These are phyloP conservation scores for Euclidium syriacum DNA, from an alignment of 345 rosid genomes.

Conservation along the genomic window DNA sequence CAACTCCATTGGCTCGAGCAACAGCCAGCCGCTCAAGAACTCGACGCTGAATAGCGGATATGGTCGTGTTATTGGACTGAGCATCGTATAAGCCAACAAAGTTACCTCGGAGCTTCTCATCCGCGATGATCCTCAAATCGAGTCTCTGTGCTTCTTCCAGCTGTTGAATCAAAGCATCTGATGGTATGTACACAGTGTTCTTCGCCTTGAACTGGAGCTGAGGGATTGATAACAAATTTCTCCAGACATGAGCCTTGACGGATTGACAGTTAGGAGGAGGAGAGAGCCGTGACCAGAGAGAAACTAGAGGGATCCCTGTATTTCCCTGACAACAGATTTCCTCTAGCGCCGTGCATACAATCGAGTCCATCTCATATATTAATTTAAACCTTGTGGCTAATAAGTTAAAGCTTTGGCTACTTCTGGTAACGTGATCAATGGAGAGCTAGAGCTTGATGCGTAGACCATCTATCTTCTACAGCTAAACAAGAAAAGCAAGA, in stretches of 20 bases:
- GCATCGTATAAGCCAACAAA: conserved; percentile 63
- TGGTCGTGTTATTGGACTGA: conserved; percentile 26
- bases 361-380: conserved; percentile 55
- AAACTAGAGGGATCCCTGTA: conserved; percentile 37
- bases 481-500: no score
- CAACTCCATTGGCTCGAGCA: conserved; percentile 61
- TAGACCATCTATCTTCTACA: conserved; percentile 49
- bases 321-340: conserved; percentile 57
- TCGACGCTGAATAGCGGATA: conserved; percentile 45
- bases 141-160: conserved; percentile 49
- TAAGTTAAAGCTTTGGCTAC: conserved; percentile 61
- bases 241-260: conserved; percentile 46
- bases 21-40: conserved; percentile 59
- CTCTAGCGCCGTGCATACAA: conserved; percentile 53
- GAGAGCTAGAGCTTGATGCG: conserved; percentile 35
- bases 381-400: no score
- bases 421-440: conserved; percentile 67
- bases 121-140: conserved; percentile 44
- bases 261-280: conserved; percentile 25
- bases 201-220: conserved; percentile 42
- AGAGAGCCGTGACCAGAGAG: conserved; percentile 44
- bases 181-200: conserved; percentile 22
- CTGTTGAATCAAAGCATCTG: conserved; percentile 39
- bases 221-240: conserved; percentile 47
- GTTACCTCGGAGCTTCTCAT: conserved; percentile 54